Evolutionary conservation across 176 grass and related monocot species (phyloP).

Genomic region (Avena atlantica): DNA sequence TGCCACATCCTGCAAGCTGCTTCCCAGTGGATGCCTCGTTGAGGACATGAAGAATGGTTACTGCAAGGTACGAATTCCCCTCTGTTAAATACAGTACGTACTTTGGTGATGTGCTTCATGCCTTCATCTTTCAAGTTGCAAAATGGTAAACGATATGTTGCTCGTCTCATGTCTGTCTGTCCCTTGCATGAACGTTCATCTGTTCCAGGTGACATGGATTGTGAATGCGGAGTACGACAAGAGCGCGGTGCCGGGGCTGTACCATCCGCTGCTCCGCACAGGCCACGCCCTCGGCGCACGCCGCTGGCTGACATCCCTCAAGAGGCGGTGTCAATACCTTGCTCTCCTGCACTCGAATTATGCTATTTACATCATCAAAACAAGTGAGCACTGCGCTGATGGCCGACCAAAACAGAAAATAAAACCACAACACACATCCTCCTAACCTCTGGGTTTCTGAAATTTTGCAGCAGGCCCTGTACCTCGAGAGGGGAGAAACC

Average conservation of each 20-base stretch:
- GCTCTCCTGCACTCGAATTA: not conserved
- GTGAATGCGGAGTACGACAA: not conserved
- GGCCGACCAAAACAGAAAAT: not conserved
- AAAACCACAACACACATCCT: not conserved
- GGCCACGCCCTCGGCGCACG: not conserved
- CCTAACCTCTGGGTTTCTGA: not conserved
- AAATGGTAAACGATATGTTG: too few relatives aligned
- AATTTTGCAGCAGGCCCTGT: not conserved
- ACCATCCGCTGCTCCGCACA: not conserved
- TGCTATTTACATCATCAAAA: not conserved
- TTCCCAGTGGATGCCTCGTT: slow-evolving; percentile 57
- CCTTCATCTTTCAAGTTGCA: not conserved
- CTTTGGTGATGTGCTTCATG: not conserved
- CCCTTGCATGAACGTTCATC: not conserved
- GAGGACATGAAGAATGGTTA: slow-evolving; percentile 38
- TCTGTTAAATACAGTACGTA: not conserved
- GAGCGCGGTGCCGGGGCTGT: not conserved
- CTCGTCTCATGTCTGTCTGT: not conserved
- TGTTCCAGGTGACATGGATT: slow-evolving; percentile 8
- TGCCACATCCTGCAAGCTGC: not conserved
- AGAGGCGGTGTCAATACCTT: not conserved
- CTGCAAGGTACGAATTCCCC: slow-evolving; percentile 42
- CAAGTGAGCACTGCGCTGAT: not conserved
- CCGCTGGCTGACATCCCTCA: slow-evolving; percentile 18
- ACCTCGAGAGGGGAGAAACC: not conserved